These are phyloP conservation scores for Erodium texanum DNA, from an alignment of 441 rosid genomes.

Conservation along the genomic window DNA sequence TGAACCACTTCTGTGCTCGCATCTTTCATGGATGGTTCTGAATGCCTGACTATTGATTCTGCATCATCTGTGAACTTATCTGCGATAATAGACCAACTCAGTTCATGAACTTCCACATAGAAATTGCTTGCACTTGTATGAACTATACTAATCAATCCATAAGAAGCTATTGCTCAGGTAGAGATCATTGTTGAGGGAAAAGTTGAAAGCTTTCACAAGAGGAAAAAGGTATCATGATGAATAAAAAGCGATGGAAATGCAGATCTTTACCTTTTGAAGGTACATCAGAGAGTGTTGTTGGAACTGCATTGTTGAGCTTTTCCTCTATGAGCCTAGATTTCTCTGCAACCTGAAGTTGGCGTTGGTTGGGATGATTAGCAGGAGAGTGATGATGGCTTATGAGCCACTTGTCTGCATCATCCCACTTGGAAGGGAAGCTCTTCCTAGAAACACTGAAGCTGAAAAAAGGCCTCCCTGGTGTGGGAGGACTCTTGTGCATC, in stretches of 20 bases:
- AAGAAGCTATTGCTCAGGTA: not conserved
- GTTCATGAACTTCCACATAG: not conserved
- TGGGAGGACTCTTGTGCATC: slow-evolving; percentile 48
- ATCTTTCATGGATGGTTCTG: slow-evolving; percentile 53
- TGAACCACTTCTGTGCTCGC: slow-evolving; percentile 39
- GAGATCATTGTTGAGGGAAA: not conserved
- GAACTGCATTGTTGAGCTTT: slow-evolving; percentile 25
- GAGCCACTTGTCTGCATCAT: slow-evolving; percentile 89
- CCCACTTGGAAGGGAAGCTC: slow-evolving; percentile 91
- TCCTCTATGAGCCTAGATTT: slow-evolving; percentile 59
- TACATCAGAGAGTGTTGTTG: slow-evolving; percentile 31
- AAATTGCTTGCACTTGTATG: not conserved
- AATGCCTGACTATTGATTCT: slow-evolving; percentile 34
- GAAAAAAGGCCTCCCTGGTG: slow-evolving; percentile 80
- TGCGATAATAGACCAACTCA: slow-evolving; percentile 20
- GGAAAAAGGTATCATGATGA: slow-evolving; percentile 12
- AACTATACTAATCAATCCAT: not conserved
- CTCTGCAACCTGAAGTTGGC: slow-evolving; percentile 47
- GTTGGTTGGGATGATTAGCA: slow-evolving; percentile 40
- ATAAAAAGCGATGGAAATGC: slow-evolving; percentile 16
- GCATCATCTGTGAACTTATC: slow-evolving; percentile 75
- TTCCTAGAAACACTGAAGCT: slow-evolving; percentile 40
- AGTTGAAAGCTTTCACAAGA: not conserved
- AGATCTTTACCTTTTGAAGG: slow-evolving; percentile 52
- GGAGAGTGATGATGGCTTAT: slow-evolving; percentile 43